Evolutionary conservation across 192 early-diverging fungal genomes (phyloP), one percentile per base, ranked within the genome.

Genomic region (Spinellus fusiger): DNA sequence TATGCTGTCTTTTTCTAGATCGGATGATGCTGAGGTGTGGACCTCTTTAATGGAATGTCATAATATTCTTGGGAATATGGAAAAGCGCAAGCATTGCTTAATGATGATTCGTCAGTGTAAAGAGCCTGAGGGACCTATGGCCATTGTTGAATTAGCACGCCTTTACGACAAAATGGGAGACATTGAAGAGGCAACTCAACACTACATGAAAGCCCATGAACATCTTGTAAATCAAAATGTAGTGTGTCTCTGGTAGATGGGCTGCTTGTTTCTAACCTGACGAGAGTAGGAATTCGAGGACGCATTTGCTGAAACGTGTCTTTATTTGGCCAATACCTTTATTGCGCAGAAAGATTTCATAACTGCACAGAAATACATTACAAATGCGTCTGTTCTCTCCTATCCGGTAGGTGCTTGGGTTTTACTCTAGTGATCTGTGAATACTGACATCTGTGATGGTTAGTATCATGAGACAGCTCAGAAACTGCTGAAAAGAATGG

Each of bases 1-100:
- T 64, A 2, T 63, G 20, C 1, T 8, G 44, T 8, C 6, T 32
- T 32, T 49, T 38, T 38, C 23, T 23, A 82, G 89, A 20, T 90
- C 88, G 1, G 78, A 88, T 61, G 93, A 96, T 73, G 81, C 83
- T n/a, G 81, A 90, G n/a, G 86, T 93, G 73, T 96, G 94, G 94
- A 77, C 70, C 40, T 83, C 85, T 3, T 76, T 96, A 64, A 92
- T 80, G 5, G 77, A 78, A 40, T 87, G 85, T 67, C 91, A 89
- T 62, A 87, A 44, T 10, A 44, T 3, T n/a, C 40, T 44, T 44
- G 40, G 40, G 4, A 44, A 44, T 44, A 3, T 12, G 18, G 40
- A 44, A 44, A 44, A 44, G 10, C 40, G 40, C 13, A 18, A 44
- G 18, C 18, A 44, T 10, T 44, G 40, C 10, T 18, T n/a, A 12